phyloP scores from a whole-genome alignment of 169 alveolate species.

The Cryptosporidium canis region DNA sequence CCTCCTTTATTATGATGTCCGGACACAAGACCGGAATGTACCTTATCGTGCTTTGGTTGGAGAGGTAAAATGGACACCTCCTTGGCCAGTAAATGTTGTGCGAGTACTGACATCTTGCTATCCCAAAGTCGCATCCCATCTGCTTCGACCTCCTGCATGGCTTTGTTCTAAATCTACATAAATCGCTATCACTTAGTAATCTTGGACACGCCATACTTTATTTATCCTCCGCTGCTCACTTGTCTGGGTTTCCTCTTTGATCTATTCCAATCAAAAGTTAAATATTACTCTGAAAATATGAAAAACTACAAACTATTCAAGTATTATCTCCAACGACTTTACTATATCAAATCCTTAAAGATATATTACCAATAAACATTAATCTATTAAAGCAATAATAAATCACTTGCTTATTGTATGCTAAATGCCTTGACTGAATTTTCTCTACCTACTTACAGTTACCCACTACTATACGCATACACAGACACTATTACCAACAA shows the following conservation, averaged over 20 bases:
- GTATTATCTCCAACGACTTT: neutral
- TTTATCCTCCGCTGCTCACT: neutral
- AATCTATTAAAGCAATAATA: neutral
- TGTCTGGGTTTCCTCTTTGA: neutral
- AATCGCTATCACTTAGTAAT: conserved; percentile 82
- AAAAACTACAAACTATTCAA: conserved; percentile 5
- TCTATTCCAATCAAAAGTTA: neutral
- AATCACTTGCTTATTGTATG: neutral
- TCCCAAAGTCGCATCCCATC: conserved; percentile 81
- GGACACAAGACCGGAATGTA: conserved; percentile 86
- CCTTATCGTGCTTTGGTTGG: conserved; percentile 81
- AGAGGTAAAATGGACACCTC: conserved; percentile 85
- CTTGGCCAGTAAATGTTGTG: conserved; percentile 86
- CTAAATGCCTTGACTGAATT: neutral
- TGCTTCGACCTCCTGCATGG: conserved; percentile 80
- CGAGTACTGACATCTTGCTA: conserved; percentile 85
- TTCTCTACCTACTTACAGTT: neutral
- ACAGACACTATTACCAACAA: neutral
- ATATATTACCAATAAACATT: neutral
- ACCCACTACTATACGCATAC: too few species aligned
- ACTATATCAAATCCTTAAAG: neutral
- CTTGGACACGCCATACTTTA: conserved; percentile 77
- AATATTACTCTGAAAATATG: neutral
- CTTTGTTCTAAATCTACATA: conserved; percentile 88
- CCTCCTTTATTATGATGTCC: conserved; percentile 78